Base-by-base conservation (phyloP, 768 basidiomycete species). In the Ramaria sp. region DNA sequence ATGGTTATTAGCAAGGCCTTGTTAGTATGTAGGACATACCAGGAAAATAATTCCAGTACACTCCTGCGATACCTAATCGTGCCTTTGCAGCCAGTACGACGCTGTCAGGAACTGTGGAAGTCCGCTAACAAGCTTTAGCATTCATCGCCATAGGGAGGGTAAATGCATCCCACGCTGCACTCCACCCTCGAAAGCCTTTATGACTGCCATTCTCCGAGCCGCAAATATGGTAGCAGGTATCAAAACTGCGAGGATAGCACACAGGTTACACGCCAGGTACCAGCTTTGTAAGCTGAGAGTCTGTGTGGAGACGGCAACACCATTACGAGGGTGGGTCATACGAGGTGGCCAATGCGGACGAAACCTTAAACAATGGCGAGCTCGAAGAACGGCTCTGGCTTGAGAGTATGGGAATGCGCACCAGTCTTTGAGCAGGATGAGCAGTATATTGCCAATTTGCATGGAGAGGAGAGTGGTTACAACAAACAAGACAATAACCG, bases 41-140 rank as follows among this genome's bases (percentile, higher is more conserved):
- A 9, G 51, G 51, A 31, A 52, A 52, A 17, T 31, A 52, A n/a
- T 52, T 34, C 51, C 51, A 52, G n/a, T 52, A 52, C 38, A 24
- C 34, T 27, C 51, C 51, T 20, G 17, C 13, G 4, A 31, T 38
- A 4, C 51, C 51, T 13, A 34, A 30, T 20, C 3, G 10, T 11
- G 38, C 38, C 34, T 52, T 27, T 20, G 19, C 27, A 15, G 31
- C 20, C 38, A 30, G 51, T 52, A 52, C 38, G 20, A 38, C 30
- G n/a, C 33, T 52, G 20, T 52, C 33, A 11, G 51, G 31, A 20
- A 52, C 51, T 52, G 38, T 17, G 20, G 17, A 27, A 52, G 7
- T 1, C n/a, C 24, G n/a, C 17, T 7, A n/a, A 20, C 31, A 19
- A 34, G 31, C 13, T 30, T 52, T 20, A 33, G 27, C 19, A 27